Conservation (phyloP, 2,329 filamentous ascomycete species). For the Fusarium sp. region DNA sequence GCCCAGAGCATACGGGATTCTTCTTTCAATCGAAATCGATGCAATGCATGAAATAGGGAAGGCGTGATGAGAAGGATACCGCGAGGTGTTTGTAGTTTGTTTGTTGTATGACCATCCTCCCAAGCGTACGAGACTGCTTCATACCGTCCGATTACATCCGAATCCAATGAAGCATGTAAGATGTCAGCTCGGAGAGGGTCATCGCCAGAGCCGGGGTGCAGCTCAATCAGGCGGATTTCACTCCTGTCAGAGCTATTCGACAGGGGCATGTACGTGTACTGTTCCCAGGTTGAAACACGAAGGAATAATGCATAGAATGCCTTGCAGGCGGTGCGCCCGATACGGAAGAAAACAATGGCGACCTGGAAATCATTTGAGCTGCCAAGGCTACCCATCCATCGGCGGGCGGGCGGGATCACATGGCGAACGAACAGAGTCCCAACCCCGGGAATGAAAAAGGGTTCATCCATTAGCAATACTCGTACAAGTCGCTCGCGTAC, state of each 20-base stretch:
- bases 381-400: not conserved
- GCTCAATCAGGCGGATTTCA: not conserved
- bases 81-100: not conserved
- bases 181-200: not conserved
- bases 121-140: not conserved
- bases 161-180: not conserved
- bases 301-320: accelerated
- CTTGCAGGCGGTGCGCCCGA: not conserved
- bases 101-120: not conserved
- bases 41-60: not conserved
- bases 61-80: not conserved
- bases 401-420: not conserved
- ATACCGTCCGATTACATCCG: accelerated
- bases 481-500: not conserved
- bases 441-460: not conserved
- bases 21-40: not conserved
- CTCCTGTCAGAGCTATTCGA: accelerated
- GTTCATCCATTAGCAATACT: not conserved
- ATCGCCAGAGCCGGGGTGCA: not conserved
- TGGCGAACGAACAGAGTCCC: accelerated
- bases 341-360: accelerated
- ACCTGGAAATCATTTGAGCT: not conserved
- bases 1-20: accelerated
- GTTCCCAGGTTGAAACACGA: not conserved
- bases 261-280: not conserved